These are phyloP conservation scores for Aspergillus ostianus DNA, from an alignment of 495 filamentous ascomycete species.

Conservation along the genomic window DNA sequence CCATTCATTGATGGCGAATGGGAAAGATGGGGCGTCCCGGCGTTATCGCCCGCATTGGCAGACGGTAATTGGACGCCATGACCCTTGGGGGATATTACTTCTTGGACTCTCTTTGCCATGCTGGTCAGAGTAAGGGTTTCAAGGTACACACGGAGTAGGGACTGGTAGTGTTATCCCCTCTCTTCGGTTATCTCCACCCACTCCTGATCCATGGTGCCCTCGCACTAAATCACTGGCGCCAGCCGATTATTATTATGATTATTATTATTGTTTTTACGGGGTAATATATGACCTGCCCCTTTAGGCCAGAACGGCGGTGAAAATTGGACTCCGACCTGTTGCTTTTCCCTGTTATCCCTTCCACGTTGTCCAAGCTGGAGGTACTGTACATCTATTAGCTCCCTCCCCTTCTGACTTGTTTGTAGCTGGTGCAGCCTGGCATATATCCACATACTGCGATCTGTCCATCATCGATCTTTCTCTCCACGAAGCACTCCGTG, in stretches of 20 bases:
- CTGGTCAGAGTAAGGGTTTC: too few relatives aligned
- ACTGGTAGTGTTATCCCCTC: too few relatives aligned
- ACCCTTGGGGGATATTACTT: not conserved
- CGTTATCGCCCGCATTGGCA: not conserved
- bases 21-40: not conserved
- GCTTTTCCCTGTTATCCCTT: not conserved
- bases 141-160: too few relatives aligned
- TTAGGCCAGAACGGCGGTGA: not conserved
- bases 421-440: not conserved
- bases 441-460: not conserved
- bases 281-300: not conserved
- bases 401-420: not conserved
- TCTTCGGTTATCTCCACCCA: not conserved
- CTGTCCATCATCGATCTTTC: too few relatives aligned
- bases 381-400: too few relatives aligned
- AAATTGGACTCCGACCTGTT: not conserved
- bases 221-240: not conserved
- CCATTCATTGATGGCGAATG: not conserved
- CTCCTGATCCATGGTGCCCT: not conserved
- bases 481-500: too few relatives aligned
- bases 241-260: not conserved
- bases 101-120: too few relatives aligned
- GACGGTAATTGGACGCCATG: not conserved
- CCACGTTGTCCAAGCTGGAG: not conserved
- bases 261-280: not conserved